Percentiles rank a stretch among this genome's conserved stretches.
Conservation (phyloP, 202 grass and related monocot species). For the Carex sylvatica region DNA sequence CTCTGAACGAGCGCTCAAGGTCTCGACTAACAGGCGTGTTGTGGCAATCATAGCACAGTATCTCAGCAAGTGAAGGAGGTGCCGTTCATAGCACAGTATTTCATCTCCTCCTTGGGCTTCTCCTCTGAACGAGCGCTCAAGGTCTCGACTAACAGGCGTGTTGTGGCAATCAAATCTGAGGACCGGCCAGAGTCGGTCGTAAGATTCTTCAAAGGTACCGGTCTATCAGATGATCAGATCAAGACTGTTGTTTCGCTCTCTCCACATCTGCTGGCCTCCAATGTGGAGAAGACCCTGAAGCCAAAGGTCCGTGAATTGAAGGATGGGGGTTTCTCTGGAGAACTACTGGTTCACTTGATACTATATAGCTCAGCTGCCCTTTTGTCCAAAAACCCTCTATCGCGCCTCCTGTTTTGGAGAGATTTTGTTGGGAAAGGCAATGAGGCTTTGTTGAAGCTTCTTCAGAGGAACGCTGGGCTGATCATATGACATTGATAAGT, state of each 20-base stretch:
- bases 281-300: slow-evolving; percentile 12
- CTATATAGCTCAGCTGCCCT: background rate
- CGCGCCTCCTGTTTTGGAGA: slow-evolving; percentile 8
- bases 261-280: slow-evolving; percentile 1
- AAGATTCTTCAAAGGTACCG: slow-evolving; percentile 16
- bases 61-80: background rate
- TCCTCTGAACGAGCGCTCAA: slow-evolving; percentile 22
- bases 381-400: background rate
- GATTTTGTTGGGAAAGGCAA: background rate
- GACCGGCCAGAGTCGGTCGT: slow-evolving; percentile 14
- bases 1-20: slow-evolving; percentile 18
- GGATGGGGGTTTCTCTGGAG: background rate
- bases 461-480: slow-evolving; percentile 5
- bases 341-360: slow-evolving; percentile 16
- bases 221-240: slow-evolving; percentile 15
- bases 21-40: background rate
- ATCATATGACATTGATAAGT: slow-evolving; percentile 1
- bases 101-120: slow-evolving; percentile 26
- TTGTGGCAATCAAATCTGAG: background rate
- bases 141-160: background rate
- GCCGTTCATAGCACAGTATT: slow-evolving; percentile 15
- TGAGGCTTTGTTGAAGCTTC: background rate
- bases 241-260: background rate
- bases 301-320: background rate
- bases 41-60: background rate